Percentiles rank a stretch among this genome's conserved stretches.
phyloP scores from a whole-genome alignment of 2,329 filamentous ascomycete genomes.

The Stemphylium lycopersici region DNA sequence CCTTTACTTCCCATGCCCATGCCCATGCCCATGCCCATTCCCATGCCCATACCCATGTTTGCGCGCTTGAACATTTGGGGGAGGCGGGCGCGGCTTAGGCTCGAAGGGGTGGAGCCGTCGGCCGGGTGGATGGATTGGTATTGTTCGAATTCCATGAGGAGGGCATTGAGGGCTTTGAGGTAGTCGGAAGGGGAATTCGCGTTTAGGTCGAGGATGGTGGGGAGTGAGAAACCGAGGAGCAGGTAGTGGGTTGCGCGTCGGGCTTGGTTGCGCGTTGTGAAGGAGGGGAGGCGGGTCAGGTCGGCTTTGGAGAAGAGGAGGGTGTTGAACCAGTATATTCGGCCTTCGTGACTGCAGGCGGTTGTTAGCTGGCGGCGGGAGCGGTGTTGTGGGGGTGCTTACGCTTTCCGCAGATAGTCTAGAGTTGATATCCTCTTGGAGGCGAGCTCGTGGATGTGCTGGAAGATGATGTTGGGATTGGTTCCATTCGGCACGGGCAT shows the following conservation, averaged over 20 bases:
- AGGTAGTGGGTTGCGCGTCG: conserved; percentile 93
- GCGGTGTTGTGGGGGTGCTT: no score
- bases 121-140: conserved; percentile 88
- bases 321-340: conserved; percentile 98
- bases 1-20: conserved; percentile 48
- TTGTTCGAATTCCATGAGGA: conserved; percentile 89
- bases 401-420: conserved; percentile 92
- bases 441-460: conserved; percentile 80
- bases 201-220: conserved; percentile 86
- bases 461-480: conserved; percentile 64
- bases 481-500: conserved; percentile 43
- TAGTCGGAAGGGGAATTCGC: conserved; percentile 81
- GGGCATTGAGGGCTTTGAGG: conserved; percentile 80
- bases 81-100: conserved; percentile 77
- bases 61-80: conserved; percentile 58
- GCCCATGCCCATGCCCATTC: conserved; percentile 22
- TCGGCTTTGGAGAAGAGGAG: conserved; percentile 86
- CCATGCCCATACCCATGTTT: conserved; percentile 45
- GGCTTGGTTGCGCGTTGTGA: conserved; percentile 81
- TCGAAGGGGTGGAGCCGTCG: conserved; percentile 70
- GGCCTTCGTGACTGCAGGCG: conserved; percentile 81
- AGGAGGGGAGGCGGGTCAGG: conserved; percentile 81
- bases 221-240: conserved; percentile 88
- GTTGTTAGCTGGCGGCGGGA: conserved; percentile 12
- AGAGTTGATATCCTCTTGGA: conserved; percentile 93